Evolutionary conservation across 306 rosid species (phyloP), one percentile per base, ranked within the genome.

Genomic region (Acacia acuminata): DNA sequence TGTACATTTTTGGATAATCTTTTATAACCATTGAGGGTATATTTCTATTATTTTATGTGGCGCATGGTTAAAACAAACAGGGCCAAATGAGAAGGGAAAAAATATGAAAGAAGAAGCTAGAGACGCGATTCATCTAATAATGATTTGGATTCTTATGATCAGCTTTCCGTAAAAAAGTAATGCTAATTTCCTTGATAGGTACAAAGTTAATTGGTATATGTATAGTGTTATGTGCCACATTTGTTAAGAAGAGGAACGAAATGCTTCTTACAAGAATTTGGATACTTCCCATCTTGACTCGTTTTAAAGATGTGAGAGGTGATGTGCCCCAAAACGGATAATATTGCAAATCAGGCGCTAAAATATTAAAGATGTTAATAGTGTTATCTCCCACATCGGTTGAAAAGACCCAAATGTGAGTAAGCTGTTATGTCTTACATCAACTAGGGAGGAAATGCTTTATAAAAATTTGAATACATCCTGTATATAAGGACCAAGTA

Each of bases 171-270:
- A 58, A 61, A 66, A 25, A 34, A 16, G 45, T 43, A 16, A 64
- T 64, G 70, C 11, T 64, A 30, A 66, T 66, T 66, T 66, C 20
- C 22, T 66, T 16, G 44, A 16, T 32, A 34, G 24, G 34, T 17
- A 32, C 2, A 32, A 30, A 66, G 34, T 32, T 66, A 66, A 32
- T 0, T 24, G 24, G 36, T 2, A 17, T 34, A 66, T 16, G 12
- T 16, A 34, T 12, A 4, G 1, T 38, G 42, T 38, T 5, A 0
- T 38, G 42, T 38, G 2, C 8, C 0, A 6, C 1, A 38, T 38
- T 38, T 0, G 8, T 1, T 38, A 1, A 1, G 1, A 0, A 38
- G 1, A 0, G 0, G 5, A 38, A 38, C 6, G 0, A 38, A 38
- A 6, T 0, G 6, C 2, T 1, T 1, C 42, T 38, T 38, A 38